Conservation (phyloP, 2,329 filamentous ascomycete species). For the Pestalotiopsis sp. region DNA sequence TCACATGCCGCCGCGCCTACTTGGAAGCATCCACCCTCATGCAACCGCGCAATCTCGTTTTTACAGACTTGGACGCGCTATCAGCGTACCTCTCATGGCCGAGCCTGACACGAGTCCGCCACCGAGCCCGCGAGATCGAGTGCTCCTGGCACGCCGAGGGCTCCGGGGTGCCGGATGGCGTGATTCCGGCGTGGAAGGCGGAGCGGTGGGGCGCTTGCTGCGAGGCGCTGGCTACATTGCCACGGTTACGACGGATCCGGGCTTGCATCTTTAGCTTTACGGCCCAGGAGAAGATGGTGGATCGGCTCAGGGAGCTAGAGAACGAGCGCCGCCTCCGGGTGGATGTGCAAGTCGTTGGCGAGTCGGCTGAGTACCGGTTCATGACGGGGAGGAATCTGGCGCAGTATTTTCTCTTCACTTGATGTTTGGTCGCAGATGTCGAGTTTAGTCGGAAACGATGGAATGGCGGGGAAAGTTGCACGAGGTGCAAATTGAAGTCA, state of each 20-base stretch:
- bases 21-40: not conserved
- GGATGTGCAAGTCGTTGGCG: not conserved
- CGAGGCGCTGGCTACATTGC: not conserved
- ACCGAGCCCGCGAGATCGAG: not conserved
- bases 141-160: not conserved
- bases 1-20: not conserved
- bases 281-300: not conserved
- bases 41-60: not conserved
- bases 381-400: slow-evolving; percentile 2
- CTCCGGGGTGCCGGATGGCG: not conserved
- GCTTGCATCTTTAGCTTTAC: not conserved
- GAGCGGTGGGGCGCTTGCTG: not conserved
- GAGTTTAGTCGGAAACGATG: not conserved
- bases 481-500: no score
- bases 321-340: not conserved
- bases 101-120: not conserved
- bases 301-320: not conserved
- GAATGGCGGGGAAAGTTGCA: not conserved
- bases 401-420: not conserved
- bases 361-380: not conserved
- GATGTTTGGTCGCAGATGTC: no score
- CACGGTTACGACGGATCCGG: not conserved
- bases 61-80: not conserved
- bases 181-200: not conserved
- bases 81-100: not conserved